A percentile compares a stretch with the other conserved stretches of the same genome.
Conservation (phyloP, 148 eudicot genomes). For the Persicaria tinctoria region DNA sequence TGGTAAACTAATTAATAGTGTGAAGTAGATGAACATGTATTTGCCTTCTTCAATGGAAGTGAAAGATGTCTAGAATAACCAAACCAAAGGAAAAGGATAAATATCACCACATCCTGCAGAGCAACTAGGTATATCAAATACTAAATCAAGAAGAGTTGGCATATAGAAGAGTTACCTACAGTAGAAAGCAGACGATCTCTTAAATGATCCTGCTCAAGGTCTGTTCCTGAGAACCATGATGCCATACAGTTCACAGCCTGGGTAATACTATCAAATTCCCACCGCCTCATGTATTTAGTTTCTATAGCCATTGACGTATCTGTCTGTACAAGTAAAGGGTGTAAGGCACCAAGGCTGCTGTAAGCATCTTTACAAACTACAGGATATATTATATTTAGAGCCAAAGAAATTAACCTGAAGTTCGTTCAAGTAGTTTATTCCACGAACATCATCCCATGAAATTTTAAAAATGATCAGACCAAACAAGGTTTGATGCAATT, state of each 20-base stretch:
- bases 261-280: conserved; percentile 88
- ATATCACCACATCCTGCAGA: not conserved
- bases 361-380: conserved; percentile 8
- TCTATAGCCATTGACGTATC: conserved; percentile 87
- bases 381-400: conserved; percentile 11
- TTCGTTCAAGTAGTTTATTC: conserved; percentile 85
- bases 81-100: not conserved
- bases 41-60: not conserved
- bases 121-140: conserved; percentile 3
- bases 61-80: not conserved
- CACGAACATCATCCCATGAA: conserved; percentile 80
- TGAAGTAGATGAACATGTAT: not conserved
- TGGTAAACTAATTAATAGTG: not conserved
- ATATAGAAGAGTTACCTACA: conserved; percentile 43
- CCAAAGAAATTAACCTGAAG: conserved; percentile 54
- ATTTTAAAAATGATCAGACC: conserved; percentile 95
- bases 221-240: conserved; percentile 86
- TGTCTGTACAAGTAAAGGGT: conserved; percentile 48
- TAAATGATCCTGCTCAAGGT: conserved; percentile 48
- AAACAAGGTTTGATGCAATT: conserved; percentile 75
- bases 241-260: conserved; percentile 61
- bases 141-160: not conserved
- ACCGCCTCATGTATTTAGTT: conserved; percentile 76
- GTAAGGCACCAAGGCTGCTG: conserved; percentile 15
- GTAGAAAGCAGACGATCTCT: conserved; percentile 59